phyloP scores from a whole-genome alignment of 371 early-diverging fungal genomes.

The Circinella minor region DNA sequence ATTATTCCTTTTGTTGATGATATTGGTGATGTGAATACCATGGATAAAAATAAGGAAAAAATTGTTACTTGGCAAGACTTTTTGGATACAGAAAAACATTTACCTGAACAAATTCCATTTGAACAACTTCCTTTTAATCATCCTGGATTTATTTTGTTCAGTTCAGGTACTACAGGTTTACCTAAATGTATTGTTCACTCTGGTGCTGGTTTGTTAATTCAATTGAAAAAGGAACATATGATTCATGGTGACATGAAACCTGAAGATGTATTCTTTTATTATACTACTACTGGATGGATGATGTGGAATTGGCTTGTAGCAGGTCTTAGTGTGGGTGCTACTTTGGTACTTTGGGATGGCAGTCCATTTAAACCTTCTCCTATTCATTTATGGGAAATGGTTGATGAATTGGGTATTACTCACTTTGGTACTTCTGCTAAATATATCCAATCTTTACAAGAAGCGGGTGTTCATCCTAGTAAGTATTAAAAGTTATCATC shows the following conservation, averaged over 20 bases:
- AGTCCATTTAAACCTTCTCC: slow-evolving; percentile 91
- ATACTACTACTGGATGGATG: slow-evolving; percentile 98
- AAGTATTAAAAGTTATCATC: slow-evolving; percentile 35
- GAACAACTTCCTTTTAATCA: slow-evolving; percentile 92
- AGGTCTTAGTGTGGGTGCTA: slow-evolving; percentile 79
- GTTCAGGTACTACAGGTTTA: slow-evolving; percentile 96
- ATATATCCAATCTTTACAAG: slow-evolving; percentile 91
- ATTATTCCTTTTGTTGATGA: slow-evolving; percentile 74
- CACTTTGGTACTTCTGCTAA: slow-evolving; percentile 95
- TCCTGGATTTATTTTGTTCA: slow-evolving; percentile 95
- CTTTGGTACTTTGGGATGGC: slow-evolving; percentile 93
- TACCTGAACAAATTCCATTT: slow-evolving; percentile 61
- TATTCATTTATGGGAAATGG: slow-evolving; percentile 77
- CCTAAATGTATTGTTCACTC: slow-evolving; percentile 99
- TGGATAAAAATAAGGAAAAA: slow-evolving; percentile 9
- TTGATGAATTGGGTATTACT: slow-evolving; percentile 80
- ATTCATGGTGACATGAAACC: slow-evolving; percentile 81
- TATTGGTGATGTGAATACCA: slow-evolving; percentile 1
- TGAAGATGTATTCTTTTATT: slow-evolving; percentile 89
- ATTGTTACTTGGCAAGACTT: slow-evolving; percentile 53
- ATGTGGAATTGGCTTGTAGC: slow-evolving; percentile 99
- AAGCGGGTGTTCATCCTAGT: slow-evolving; percentile 70
- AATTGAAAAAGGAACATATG: slow-evolving; percentile 93
- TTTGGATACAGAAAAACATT: slow-evolving; percentile 33
- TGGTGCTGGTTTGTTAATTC: slow-evolving; percentile 90